Evolutionary conservation across 306 rosid genomes (phyloP).

Genomic region (Vicia sativa): DNA sequence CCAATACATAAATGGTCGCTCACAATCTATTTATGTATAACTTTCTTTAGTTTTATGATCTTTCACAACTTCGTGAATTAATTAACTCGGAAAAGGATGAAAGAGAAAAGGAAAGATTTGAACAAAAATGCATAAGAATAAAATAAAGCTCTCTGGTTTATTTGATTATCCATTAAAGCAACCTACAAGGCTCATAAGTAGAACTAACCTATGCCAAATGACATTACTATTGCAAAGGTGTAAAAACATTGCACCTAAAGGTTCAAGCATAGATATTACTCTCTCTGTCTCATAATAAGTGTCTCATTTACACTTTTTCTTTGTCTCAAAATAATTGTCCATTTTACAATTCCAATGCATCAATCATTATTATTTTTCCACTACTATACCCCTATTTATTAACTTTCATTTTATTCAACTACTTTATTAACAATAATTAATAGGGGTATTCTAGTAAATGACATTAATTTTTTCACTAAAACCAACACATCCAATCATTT

Average conservation of each 20-base stretch:
- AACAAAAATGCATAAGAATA: slow-evolving; percentile 11
- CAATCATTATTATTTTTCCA: too few relatives aligned
- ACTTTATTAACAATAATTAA: too few relatives aligned
- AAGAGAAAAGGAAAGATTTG: slow-evolving; percentile 2
- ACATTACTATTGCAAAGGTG: slow-evolving; percentile 12
- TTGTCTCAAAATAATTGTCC: too few relatives aligned
- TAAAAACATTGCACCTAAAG: background rate
- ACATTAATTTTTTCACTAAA: too few relatives aligned
- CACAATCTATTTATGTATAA: background rate
- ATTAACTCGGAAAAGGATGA: background rate
- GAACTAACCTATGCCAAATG: slow-evolving; percentile 26
- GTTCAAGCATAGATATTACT: slow-evolving; percentile 15
- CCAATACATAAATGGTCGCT: slow-evolving; percentile 1
- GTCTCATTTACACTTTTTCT: too few relatives aligned
- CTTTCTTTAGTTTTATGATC: background rate
- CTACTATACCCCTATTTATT: too few relatives aligned
- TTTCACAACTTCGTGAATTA: background rate
- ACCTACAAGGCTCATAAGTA: slow-evolving; percentile 13
- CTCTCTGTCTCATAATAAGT: too few relatives aligned
- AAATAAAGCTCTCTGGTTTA: slow-evolving; percentile 7
- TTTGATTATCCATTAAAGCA: background rate
- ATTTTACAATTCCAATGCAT: too few relatives aligned
- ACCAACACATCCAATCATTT: too few relatives aligned
- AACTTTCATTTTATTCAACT: too few relatives aligned
- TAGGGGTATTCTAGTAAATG: too few relatives aligned